Base-by-base conservation (phyloP, 2,329 filamentous ascomycete species). In the Plenodomus tracheiphilus region DNA sequence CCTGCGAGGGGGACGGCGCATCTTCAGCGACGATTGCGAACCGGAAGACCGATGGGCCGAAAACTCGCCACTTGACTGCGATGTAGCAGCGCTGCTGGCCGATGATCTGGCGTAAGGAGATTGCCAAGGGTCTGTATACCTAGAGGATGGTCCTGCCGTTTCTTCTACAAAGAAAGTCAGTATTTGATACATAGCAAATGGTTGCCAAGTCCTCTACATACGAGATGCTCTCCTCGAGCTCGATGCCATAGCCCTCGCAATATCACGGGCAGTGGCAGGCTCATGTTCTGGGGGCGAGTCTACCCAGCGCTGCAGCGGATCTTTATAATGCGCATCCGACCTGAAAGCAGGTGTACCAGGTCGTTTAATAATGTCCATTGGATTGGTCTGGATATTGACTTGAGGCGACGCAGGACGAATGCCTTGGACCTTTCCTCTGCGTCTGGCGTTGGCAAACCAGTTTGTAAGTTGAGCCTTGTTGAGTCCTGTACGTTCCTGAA, bases 381-480 rank as follows among this genome's bases (percentile, higher is more conserved):
- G 56, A 8, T 46, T 42, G 1, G 53, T 40, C 8, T 41, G 40
- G 19, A 41, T 45, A 6, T 35, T 46, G 7, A 43, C 47, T 48
- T 54, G 48, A 2, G 55, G 49, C 30, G 45, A 50, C 11, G 38
- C 43, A n/a, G 51, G 45, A 8, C 36, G 48, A 20, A 46, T 44
- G 22, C 32, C 50, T 20, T 57, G 57, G 19, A 60, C 46, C 16
- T 64, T 62, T 17, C 54, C 60, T 13, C 64, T 56, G 2, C 64
- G 57, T 41, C 63, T 56, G 2, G 64, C 59, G 28, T 67, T 67
- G 4, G 63, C 62, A 17, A 67, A 65, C 64, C 64, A 67, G 8
- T 64, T 67, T 4, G 56, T 49, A 2, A 67, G 56, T 13, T 67
- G 64, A 1, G 54, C 55, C 30, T 54, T 61, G 38, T 60, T 66